phyloP scores from a whole-genome alignment of 2,329 filamentous ascomycete species.

The Trichoderma koningiopsis region DNA sequence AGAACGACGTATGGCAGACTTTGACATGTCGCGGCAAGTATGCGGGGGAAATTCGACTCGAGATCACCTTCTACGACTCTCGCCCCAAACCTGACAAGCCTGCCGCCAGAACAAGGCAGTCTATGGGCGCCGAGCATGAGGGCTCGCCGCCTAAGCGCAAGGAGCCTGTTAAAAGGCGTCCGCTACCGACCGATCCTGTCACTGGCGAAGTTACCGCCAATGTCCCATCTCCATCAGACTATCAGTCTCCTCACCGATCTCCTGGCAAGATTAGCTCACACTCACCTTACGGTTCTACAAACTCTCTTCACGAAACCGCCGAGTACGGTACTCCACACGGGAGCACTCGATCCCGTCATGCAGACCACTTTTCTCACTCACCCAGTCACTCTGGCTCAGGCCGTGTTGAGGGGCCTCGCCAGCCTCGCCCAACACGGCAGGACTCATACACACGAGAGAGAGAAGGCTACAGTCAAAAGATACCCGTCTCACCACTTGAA shows the following conservation, averaged over 20 bases:
- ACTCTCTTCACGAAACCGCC: conserved; percentile 55
- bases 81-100: conserved; percentile 78
- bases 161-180: conserved; percentile 76
- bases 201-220: conserved; percentile 51
- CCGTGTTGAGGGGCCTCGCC: conserved; percentile 34
- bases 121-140: conserved; percentile 40
- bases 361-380: conserved; percentile 43
- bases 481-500: conserved; percentile 39
- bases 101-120: conserved; percentile 55
- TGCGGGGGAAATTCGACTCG: conserved; percentile 89
- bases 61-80: conserved; percentile 94
- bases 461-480: conserved; percentile 40
- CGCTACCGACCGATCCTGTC: conserved; percentile 78
- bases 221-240: conserved; percentile 36
- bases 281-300: conserved; percentile 48
- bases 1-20: conserved; percentile 89
- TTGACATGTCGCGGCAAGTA: conserved; percentile 91
- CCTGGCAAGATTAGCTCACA: conserved; percentile 47
- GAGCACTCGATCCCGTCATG: conserved; percentile 37
- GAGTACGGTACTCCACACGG: conserved; percentile 52
- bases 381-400: conserved; percentile 28
- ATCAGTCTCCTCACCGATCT: conserved; percentile 51
- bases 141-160: conserved; percentile 49
- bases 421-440: conserved; percentile 38
- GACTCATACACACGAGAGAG: conserved; percentile 41